Evolutionary conservation across 345 rosid genomes (phyloP).

Genomic region (Boechera divaricarpa): DNA sequence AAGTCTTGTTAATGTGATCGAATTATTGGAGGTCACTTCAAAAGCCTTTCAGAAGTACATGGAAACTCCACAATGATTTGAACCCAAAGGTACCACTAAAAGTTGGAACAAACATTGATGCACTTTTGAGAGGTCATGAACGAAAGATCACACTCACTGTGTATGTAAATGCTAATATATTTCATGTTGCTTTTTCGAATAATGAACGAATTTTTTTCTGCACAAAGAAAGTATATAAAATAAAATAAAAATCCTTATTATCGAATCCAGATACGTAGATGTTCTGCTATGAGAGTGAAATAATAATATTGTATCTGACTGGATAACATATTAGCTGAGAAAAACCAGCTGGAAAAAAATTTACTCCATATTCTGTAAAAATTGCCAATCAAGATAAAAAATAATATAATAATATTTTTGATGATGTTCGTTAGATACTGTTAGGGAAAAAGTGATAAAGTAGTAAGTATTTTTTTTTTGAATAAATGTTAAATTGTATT

Average conservation of each 20-base stretch:
- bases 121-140: slow-evolving; percentile 39
- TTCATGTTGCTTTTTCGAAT: not conserved
- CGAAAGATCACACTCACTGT: slow-evolving; percentile 19
- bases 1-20: slow-evolving; percentile 34
- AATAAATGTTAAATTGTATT: too few species aligned
- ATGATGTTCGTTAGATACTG: too few species aligned
- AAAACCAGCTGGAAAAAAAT: too few species aligned
- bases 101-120: slow-evolving; percentile 38
- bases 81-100: slow-evolving; percentile 43
- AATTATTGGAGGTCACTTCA: slow-evolving; percentile 39
- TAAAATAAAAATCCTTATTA: not conserved
- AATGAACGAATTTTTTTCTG: not conserved
- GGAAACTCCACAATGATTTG: slow-evolving; percentile 43
- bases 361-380: too few species aligned
- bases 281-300: not conserved
- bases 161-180: not conserved
- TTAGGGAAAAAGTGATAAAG: too few species aligned
- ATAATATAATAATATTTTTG: too few species aligned
- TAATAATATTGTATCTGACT: too few species aligned
- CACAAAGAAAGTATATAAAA: not conserved
- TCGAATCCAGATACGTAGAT: slow-evolving; percentile 1
- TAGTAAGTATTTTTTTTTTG: too few species aligned
- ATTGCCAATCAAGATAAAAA: too few species aligned
- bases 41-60: slow-evolving; percentile 30
- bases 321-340: too few species aligned